Evolutionary conservation across 2,329 filamentous ascomycete species (phyloP), one percentile per base, ranked within the genome.

Genomic region (Beauveria medogensis): DNA sequence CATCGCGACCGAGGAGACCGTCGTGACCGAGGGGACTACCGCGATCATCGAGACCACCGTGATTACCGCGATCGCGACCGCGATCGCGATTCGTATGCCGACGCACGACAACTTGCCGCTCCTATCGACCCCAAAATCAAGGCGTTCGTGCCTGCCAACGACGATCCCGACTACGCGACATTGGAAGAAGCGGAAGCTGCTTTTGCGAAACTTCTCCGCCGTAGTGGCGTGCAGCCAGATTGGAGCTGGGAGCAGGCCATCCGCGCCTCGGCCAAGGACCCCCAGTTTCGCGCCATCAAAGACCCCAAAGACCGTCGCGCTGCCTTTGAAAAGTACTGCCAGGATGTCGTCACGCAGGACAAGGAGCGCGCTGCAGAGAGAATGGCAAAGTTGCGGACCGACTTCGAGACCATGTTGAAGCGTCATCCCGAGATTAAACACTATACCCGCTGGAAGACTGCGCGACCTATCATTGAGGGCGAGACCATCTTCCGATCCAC

Each of bases 391-490:
- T 82, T 97, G 70, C 90, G 92, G 69, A 83, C 90, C 74, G 94
- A 97, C 79, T 99, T 99, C 75, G 89, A 89, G 67, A 92, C 88
- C 60, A 99, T 99, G 94, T 83, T 99, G 66, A 91, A 89, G 75
- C 92, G 92, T 66, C 93, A 99, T 73, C 92, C 92, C 63, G 94
- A 99, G 74, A 97, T 99, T 75, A 94, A 92, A 74, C 86, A 97
- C 73, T 97, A 95, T 74, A 97, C 93, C 47, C 89, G 92, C 64
- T 99, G 94, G 94, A 96, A 92, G 82, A 97, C 91, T 18, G 94
- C 93, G 58, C 87, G 91, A 55, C 91, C 92, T 10, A 95, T 97
- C 65, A 91, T 99, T 64, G 91, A 97, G 74, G 89, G 89, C 55
- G 94, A 99, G 79, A 94, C 91, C 53, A 94, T 96, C 63, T 99